Conservation (phyloP, 208 protist species). For the Acanthamoeba quina region DNA sequence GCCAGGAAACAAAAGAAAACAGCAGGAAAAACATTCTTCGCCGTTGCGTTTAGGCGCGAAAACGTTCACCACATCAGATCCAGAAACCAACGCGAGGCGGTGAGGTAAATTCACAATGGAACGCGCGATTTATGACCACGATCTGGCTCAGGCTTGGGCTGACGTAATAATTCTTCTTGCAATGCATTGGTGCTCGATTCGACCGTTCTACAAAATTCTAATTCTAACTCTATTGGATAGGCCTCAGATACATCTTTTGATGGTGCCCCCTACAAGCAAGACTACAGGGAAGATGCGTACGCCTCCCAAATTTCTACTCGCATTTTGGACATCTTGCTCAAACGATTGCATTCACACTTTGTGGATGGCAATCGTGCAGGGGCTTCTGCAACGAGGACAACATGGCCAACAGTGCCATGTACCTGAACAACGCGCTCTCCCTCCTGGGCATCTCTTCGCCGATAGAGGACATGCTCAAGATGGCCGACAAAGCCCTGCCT, state of each 20-base stretch:
- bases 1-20: no score
- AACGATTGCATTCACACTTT: neutral
- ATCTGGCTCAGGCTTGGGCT: slow-evolving; percentile 20
- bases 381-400: slow-evolving; percentile 53
- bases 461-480: slow-evolving; percentile 13
- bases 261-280: neutral
- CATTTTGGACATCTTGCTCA: neutral
- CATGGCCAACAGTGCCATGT: slow-evolving; percentile 47
- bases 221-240: no score
- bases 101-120: neutral
- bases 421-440: slow-evolving; percentile 47
- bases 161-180: neutral
- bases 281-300: slow-evolving; percentile 9
- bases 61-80: neutral
- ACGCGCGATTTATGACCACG: neutral
- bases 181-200: neutral
- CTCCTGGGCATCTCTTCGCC: slow-evolving; percentile 5
- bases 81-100: no score
- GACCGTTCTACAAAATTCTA: neutral
- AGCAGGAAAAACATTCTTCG: no score
- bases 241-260: slow-evolving; percentile 18
- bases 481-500: neutral
- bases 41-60: neutral
- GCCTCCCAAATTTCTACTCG: neutral
- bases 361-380: neutral